phyloP scores from a whole-genome alignment of 2,329 filamentous ascomycete species.

The Fusarium hainanense region DNA sequence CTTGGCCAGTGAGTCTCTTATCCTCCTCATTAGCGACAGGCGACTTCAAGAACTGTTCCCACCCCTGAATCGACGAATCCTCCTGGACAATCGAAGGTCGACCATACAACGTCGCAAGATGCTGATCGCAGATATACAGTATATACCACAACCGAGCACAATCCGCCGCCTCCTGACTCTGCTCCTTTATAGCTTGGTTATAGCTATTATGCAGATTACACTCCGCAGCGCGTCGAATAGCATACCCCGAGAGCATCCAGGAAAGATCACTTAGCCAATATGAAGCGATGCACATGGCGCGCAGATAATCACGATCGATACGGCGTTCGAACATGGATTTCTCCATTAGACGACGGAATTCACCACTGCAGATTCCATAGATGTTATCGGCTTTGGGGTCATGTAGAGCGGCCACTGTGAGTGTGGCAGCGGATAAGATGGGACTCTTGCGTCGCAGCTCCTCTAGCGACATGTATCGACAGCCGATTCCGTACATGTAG shows the following conservation, averaged over 20 bases:
- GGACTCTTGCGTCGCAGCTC: slow-evolving; percentile 66
- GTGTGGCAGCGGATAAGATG: slow-evolving; percentile 65
- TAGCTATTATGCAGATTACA: slow-evolving; percentile 58
- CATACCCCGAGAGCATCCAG: slow-evolving; percentile 69
- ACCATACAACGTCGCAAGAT: slow-evolving; percentile 70
- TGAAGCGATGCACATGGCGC: slow-evolving; percentile 69
- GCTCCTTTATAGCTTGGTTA: slow-evolving; percentile 52
- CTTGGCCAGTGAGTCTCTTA: slow-evolving; percentile 68
- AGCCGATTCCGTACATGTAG: slow-evolving; percentile 64
- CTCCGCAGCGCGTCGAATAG: slow-evolving; percentile 61
- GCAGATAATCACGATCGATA: slow-evolving; percentile 62
- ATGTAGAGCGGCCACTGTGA: slow-evolving; percentile 69
- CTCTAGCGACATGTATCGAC: slow-evolving; percentile 61
- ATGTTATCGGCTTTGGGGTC: slow-evolving; percentile 64
- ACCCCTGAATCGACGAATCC: slow-evolving; percentile 66
- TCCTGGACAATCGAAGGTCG: slow-evolving; percentile 69
- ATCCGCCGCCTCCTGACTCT: slow-evolving; percentile 59
- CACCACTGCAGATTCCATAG: slow-evolving; percentile 65
- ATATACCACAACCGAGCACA: slow-evolving; percentile 70
- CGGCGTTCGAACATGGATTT: slow-evolving; percentile 55
- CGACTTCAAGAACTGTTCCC: slow-evolving; percentile 65
- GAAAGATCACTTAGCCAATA: slow-evolving; percentile 73
- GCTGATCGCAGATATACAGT: slow-evolving; percentile 70
- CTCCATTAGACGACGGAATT: slow-evolving; percentile 67
- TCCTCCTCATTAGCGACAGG: slow-evolving; percentile 65